These are phyloP conservation scores for Cinnamomum chago DNA, from an alignment of 164 flowering plant genomes.

Conservation along the genomic window DNA sequence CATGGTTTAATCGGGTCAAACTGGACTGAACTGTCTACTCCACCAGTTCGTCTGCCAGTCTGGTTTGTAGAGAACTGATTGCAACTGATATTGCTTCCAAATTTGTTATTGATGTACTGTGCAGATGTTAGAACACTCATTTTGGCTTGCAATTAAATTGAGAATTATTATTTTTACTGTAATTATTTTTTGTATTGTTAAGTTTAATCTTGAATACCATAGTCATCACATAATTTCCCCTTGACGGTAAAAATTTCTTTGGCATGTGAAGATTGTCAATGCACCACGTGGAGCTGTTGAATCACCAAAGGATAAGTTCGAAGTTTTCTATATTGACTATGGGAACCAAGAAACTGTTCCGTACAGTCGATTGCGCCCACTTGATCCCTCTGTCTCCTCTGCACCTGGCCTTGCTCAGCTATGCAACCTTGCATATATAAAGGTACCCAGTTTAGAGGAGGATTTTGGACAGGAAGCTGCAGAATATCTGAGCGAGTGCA, in stretches of 20 bases:
- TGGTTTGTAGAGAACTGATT: too few relatives aligned
- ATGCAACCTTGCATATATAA: slow-evolving; percentile 82
- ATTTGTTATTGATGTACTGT: not conserved
- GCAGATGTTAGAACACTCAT: not conserved
- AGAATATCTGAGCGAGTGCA: slow-evolving; percentile 52
- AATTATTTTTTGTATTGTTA: not conserved
- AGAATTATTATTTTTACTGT: not conserved
- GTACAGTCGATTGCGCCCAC: slow-evolving; percentile 65
- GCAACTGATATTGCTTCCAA: not conserved
- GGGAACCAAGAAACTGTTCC: slow-evolving; percentile 87
- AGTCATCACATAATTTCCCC: too few relatives aligned
- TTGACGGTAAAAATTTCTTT: not conserved
- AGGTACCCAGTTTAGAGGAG: slow-evolving; percentile 74
- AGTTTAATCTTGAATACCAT: not conserved
- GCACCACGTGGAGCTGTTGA: slow-evolving; percentile 78
- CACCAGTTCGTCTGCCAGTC: too few relatives aligned
- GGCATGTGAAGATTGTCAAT: slow-evolving; percentile 65
- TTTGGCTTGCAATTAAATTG: not conserved
- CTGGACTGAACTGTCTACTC: too few relatives aligned
- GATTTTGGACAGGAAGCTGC: slow-evolving; percentile 95
- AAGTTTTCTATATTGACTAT: slow-evolving; percentile 93
- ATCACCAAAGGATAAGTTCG: slow-evolving; percentile 67
- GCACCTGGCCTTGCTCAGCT: slow-evolving; percentile 86
- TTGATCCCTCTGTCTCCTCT: slow-evolving; percentile 69
- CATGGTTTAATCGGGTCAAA: too few relatives aligned